These are phyloP conservation scores for Sutorius eximius DNA, from an alignment of 1,284 basidiomycete genomes.

Conservation along the genomic window DNA sequence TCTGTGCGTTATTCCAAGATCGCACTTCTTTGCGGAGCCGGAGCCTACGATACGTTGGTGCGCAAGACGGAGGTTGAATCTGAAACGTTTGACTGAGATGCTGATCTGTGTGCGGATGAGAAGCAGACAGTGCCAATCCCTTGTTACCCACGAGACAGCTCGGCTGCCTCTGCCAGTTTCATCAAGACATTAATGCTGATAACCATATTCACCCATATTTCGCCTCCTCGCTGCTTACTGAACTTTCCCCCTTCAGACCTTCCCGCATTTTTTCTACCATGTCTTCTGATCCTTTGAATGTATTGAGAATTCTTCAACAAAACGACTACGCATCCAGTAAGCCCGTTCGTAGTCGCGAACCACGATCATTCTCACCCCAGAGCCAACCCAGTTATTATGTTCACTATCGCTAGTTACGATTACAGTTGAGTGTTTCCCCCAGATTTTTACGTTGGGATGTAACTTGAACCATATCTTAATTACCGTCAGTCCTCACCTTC, in stretches of 20 bases:
- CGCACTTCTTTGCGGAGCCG: too few species aligned
- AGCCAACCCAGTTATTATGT: not conserved
- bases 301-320: not conserved
- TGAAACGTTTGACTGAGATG: too few species aligned
- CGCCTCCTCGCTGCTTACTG: not conserved
- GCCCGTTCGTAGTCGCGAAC: not conserved
- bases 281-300: not conserved
- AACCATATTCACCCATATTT: too few species aligned
- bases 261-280: not conserved
- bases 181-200: not conserved
- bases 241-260: not conserved
- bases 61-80: too few species aligned
- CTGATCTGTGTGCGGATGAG: too few species aligned
- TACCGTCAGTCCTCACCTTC: not conserved
- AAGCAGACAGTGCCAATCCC: too few species aligned
- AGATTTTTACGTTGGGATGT: not conserved
- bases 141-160: too few species aligned
- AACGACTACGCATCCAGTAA: not conserved
- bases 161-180: not conserved
- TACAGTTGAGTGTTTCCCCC: conserved; percentile 1
- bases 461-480: not conserved
- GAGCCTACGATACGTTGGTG: too few species aligned
- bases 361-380: not conserved
- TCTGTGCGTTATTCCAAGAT: too few species aligned
- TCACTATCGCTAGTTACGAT: conserved; percentile 1